A percentile compares a stretch with the other conserved stretches of the same genome.
phyloP scores from a whole-genome alignment of 305 asterid genomes.

The Fraxinus greggii region DNA sequence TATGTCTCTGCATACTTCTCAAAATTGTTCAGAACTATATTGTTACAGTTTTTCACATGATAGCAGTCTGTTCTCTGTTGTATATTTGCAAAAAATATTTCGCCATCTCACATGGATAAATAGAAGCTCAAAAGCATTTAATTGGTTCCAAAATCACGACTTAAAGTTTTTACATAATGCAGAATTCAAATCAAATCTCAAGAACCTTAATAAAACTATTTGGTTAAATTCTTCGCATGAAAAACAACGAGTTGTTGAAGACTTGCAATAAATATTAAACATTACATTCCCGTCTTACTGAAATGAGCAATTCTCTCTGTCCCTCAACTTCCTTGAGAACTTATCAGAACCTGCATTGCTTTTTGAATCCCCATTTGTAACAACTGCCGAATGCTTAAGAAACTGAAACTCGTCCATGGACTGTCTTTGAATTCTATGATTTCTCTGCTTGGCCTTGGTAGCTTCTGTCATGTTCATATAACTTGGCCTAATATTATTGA shows the following conservation, averaged over 20 bases:
- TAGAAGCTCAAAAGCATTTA: conserved; percentile 3
- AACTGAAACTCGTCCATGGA: conserved; percentile 89
- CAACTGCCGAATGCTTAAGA: conserved; percentile 45
- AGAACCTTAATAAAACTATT: background rate
- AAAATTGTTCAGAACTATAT: background rate
- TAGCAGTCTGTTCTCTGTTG: background rate
- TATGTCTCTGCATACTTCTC: background rate
- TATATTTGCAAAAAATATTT: background rate
- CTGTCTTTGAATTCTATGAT: conserved; percentile 48
- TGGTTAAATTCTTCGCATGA: conserved; percentile 13
- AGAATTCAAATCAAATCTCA: conserved; percentile 26
- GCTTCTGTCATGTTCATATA: conserved; percentile 93
- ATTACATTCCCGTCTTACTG: conserved; percentile 1
- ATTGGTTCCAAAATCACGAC: conserved; percentile 28
- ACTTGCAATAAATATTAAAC: conserved; percentile 14
- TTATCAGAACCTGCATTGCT: conserved; percentile 50
- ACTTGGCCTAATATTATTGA: conserved; percentile 52
- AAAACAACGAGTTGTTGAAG: conserved; percentile 70
- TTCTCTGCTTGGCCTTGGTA: conserved; percentile 85
- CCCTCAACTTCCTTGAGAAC: conserved; percentile 37
- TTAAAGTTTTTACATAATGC: conserved; percentile 37
- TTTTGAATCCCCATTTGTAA: conserved; percentile 43
- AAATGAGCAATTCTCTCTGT: conserved; percentile 36
- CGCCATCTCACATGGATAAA: background rate
- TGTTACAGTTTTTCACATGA: background rate